Base-by-base conservation (phyloP, 1,139 yeast species). In the Hyphopichia khmerensis region DNA sequence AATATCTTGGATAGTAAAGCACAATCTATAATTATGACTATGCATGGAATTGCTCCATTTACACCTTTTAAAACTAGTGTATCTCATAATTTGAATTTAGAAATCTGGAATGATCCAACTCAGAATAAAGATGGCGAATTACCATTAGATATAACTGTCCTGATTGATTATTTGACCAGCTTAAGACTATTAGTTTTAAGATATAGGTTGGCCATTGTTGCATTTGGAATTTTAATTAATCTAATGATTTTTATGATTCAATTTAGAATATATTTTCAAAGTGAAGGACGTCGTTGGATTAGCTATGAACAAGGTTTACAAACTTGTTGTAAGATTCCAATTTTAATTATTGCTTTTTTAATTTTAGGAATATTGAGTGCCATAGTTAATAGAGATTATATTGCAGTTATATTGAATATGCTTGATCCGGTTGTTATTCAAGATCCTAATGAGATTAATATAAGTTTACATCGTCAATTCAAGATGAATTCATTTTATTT, bases 11-110 rank as follows among this genome's bases (percentile, higher is more conserved):
- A 66, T 9, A 52, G 60, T 36, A 42, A 47, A 17, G 35, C 58
- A 50, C 31, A 50, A 60, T 33, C 34, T 10, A 51, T 74, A 32
- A 62, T 67, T 51, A 56, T 80, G 36, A 68, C 74, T 14, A 69
- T 83, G 56, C 95, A 87, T 57, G 87, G 88, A n/a, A 74, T 83
- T 24, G 84, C 95, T 0, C 96, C 96, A 1, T 90, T 72, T 57
- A 77, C 87, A 9, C 93, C 95, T 3, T 76, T 76, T 47, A 60
- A 60, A 33, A 51, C 55, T 9, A 43, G 43, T 14, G 33, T 44
- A 9, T 50, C 60, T 11, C 50, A 55, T 34, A 49, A 52, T 19
- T 41, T 77, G 36, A 69, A 68, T 48, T 48, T 79, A 21, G 79
- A 77, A 48, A 44, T 79, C 4, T 77, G 81, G 75, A 67, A 68